Evolutionary conservation across 345 rosid genomes (phyloP), one percentile per base, ranked within the genome.

Genomic region (Syzygium grande): DNA sequence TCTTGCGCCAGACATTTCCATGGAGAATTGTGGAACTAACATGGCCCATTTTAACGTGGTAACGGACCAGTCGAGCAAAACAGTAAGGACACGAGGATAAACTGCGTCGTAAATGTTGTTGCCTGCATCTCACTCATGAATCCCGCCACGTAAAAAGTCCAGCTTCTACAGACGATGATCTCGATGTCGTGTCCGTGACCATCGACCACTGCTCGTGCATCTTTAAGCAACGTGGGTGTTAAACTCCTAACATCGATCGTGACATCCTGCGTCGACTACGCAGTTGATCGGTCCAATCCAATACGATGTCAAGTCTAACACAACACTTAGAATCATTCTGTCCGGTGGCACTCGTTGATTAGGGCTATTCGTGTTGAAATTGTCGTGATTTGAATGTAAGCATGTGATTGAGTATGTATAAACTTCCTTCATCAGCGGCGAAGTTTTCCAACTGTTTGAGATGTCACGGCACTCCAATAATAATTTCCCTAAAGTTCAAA

Each of bases 231-330:
- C 25, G 65, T 2, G 65, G 27, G 65, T 6, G 7, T 58, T 25
- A 25, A 25, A n/a, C 15, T 25, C 29, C 65, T 2, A 58, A 25
- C 0, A 25, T 58, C 0, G 38, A 63, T n/a, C 0, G 9, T 3
- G 77, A 63, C 16, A 63, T 63, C 77, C 8, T 17, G 21, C 21
- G 22, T 53, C 21, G 55, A 6, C 55, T 17, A 17, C 55, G 7
- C 55, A 21, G 9, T 19, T 7, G 22, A 54, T 9, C 22, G 1
- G 10, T 43, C 46, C 46, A 43, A 43, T 29, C 5, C 5, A 4
- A 65, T 65, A 15, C 41, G 8, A 29, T 4, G 2, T 16, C 19
- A 4, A 65, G 78, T 65, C 21, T 16, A 9, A 63, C 21, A 29
- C n/a, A 16, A 29, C 38, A n/a, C 5, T 43, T 14, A 63, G 9